Base-by-base conservation (phyloP, 768 basidiomycete genomes). In the Pleurotus pulmonarius region DNA sequence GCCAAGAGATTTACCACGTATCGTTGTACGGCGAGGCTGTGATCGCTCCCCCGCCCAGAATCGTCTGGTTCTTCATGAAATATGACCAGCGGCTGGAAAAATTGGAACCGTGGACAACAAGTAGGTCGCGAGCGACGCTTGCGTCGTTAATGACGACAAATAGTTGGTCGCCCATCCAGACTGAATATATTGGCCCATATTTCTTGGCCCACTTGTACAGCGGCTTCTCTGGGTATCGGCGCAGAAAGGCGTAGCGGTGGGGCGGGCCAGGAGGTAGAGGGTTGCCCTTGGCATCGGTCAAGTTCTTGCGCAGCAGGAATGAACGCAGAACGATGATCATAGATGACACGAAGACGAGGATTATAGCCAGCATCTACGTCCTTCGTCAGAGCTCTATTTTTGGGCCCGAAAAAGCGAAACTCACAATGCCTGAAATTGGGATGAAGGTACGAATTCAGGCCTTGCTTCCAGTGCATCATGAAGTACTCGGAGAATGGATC, bases 131-230 rank as follows among this genome's bases (percentile, higher is more conserved):
- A n/a, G 66, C 73, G 20, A 73, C 56, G 2, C 60, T 46, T 9
- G 74, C 68, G 58, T 73, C 72, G 44, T 69, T 69, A 11, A 75
- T 55, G 24, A 73, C 68, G 16, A 75, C 66, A 29, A 74, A 72
- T 13, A 75, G 67, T 53, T 75, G 73, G 29, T 60, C 67, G 4
- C 74, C 74, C 62, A 75, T 65, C 70, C 72, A 73, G 15, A 76
- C 55, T 0, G 71, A 74, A 57, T 64, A 74, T 0, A 76, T 37
- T 1, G 67, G 60, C 1, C 73, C 74, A 46, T 65, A 75, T 39
- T 59, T 54, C 41, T 68, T 68, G 0, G 70, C 65, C 74, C 74
- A 76, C 3, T 52, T 20, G 46, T 71, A 58, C 11, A 75, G 64
- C 1, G 68, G 59, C 1, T 60, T 64, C 41, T 76, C 73, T 1